A percentile compares a stretch with the other conserved stretches of the same genome.
Evolutionary conservation across 257 asterid species (phyloP).

Genomic region (Primulina tabacum): DNA sequence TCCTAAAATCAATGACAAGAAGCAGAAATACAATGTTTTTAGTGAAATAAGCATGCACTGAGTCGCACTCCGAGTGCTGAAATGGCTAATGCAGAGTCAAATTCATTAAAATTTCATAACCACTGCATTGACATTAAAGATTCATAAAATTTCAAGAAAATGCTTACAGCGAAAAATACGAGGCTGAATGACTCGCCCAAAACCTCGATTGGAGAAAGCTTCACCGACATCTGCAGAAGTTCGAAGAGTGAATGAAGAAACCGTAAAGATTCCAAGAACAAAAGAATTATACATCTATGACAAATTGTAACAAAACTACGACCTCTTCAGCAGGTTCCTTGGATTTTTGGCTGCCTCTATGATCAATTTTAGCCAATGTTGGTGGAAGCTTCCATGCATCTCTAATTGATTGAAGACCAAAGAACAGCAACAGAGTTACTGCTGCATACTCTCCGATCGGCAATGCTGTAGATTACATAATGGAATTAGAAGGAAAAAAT

Average conservation of each 20-base stretch:
- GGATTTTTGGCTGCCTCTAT: slow-evolving; percentile 47
- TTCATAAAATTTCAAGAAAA: slow-evolving; percentile 5
- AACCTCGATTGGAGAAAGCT: slow-evolving; percentile 81
- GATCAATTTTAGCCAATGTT: slow-evolving; percentile 52
- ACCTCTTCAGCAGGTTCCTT: slow-evolving; percentile 93
- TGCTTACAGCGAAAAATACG: slow-evolving; percentile 89
- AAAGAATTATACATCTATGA: not conserved
- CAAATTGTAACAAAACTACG: not conserved
- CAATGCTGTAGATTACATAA: slow-evolving; percentile 47
- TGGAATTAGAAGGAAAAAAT: not conserved
- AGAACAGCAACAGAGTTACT: slow-evolving; percentile 84
- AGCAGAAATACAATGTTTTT: slow-evolving; percentile 1
- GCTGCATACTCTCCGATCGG: slow-evolving; percentile 97
- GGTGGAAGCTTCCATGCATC: slow-evolving; percentile 97
- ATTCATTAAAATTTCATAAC: not conserved
- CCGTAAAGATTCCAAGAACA: not conserved
- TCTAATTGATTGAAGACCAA: slow-evolving; percentile 89
- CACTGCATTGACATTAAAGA: not conserved
- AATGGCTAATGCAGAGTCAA: not conserved
- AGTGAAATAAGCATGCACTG: not conserved
- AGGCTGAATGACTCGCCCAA: slow-evolving; percentile 96
- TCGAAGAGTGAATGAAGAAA: not conserved
- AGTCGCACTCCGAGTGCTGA: not conserved
- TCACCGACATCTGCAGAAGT: slow-evolving; percentile 50
- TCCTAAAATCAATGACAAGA: slow-evolving; percentile 39